Evolutionary conservation across 495 filamentous ascomycete genomes (phyloP), one percentile per base, ranked within the genome.

Genomic region (Aspergillus indologenus): DNA sequence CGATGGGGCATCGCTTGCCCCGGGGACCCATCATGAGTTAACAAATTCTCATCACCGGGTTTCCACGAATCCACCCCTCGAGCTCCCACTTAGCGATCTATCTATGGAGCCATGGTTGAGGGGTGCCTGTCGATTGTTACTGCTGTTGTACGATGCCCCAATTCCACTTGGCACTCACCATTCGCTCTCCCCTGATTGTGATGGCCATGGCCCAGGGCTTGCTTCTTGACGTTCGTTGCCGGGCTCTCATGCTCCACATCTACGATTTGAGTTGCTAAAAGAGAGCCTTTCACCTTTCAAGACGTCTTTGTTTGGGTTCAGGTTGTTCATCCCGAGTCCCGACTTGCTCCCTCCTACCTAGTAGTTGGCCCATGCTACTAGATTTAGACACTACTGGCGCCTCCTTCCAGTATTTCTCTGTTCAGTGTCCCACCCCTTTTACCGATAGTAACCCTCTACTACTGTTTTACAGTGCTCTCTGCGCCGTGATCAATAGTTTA

Each of bases 61-160:
- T 22, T 20, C 51, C 51, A 51, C 52, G 23, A 5, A 40, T 20
- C 51, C 51, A 51, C 52, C 43, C 54, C 21, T 22, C 47, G 47
- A 26, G 20, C 47, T 23, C 24, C 46, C 42, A 26, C 26, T 14
- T 21, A 34, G 43, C 56, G 51, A 44, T 61, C 45, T 48, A 44
- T 61, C 45, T 48, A 56, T 61, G 59, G 53, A 56, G 34, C 53
- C 59, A 51, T 52, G 47, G 53, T 24, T 61, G 61, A 40, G 34
- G 34, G 59, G 61, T 70, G 59, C 62, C 65, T 67, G 67, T 67
- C 67, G 67, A 65, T 67, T 61, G 61, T 56, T 70, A 61, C 67
- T 67, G 19, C n/a, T 53, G 26, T 61, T 42, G 66, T 63, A 43
- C 49, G 40, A 44, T 31, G 46, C 46, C 58, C 48, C 40, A 34